Base-by-base conservation (phyloP, 75 land plant species). In the Sequoiadendron giganteum region DNA sequence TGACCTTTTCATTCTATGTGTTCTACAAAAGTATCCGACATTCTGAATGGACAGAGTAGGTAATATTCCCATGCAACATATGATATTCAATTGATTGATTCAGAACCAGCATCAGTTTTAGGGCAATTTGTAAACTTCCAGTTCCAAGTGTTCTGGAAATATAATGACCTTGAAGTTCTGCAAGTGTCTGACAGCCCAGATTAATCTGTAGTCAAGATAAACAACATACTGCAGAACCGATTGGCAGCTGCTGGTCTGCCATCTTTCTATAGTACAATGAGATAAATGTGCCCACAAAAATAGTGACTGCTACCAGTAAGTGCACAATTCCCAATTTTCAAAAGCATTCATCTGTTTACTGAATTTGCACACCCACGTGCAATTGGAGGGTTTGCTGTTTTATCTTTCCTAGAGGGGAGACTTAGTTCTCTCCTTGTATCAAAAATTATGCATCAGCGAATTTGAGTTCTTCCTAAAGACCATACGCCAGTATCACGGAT, bases 401-500 rank as follows among this genome's bases (percentile, higher is more conserved):
- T 10, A 82, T 82, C 84, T 45, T 82, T 47, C 49, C 47, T 10
- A 18, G 52, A 21, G 39, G 32, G 84, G 34, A 47, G 25, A 82
- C 84, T 82, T 43, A 16, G n/a, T n/a, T 10, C 82, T 82, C 84
- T 47, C 47, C 84, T 82, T 21, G 13, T 65, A 8, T 34, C n/a
- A 75, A 10, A 75, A 75, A 1, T 10, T 3, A 72, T 30, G n/a
- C 5, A 16, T 91, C 85, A 95, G 85, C 96, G 92, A 42, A 95
- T 95, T 58, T 93, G 92, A 10, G 94, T 92, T 80, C 96, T 91
- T 39, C 95, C 96, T 76, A 93, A 40, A 6, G 96, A 94, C 95
- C 95, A 95, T n/a, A 92, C 87, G 85, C 96, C 96, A 89, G 90
- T 89, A 77, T 95, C 92, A 42, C 93, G 93, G 36, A 94, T 92